Percentiles rank a stretch among this genome's conserved stretches.
Conservation (phyloP, 306 rosid genomes). For the Urtica urens region DNA sequence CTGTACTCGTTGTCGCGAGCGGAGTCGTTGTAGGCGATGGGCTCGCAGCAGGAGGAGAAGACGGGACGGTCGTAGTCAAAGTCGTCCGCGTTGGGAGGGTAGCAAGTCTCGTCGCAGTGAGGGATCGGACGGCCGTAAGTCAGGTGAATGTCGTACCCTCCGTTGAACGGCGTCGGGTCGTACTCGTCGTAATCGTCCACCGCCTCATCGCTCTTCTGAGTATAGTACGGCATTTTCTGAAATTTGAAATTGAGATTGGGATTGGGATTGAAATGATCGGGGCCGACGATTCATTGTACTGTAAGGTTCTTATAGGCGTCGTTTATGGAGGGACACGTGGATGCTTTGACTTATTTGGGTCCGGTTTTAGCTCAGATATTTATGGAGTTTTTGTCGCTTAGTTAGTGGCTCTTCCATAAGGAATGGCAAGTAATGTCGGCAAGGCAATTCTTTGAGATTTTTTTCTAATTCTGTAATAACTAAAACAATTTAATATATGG, state of each 20-base stretch:
- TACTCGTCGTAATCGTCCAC: constrained; percentile 36
- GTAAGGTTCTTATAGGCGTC: too few relatives aligned
- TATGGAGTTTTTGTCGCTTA: too few relatives aligned
- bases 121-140: constrained; percentile 34
- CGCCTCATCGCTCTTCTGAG: constrained; percentile 17
- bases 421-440: too few relatives aligned
- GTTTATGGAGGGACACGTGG: too few relatives aligned
- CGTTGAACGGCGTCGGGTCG: constrained; percentile 39
- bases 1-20: constrained; percentile 60
- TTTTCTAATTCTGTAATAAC: too few relatives aligned
- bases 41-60: constrained; percentile 37
- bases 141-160: constrained; percentile 29
- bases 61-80: constrained; percentile 77
- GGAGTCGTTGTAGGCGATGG: constrained; percentile 58
- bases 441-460: background rate
- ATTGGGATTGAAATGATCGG: background rate
- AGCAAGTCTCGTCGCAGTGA: constrained; percentile 47
- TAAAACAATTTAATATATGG: too few relatives aligned
- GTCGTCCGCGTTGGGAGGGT: constrained; percentile 32
- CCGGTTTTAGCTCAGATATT: too few relatives aligned
- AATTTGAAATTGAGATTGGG: too few relatives aligned
- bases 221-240: constrained; percentile 44
- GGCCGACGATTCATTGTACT: too few relatives aligned
- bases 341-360: too few relatives aligned
- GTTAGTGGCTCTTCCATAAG: too few relatives aligned